phyloP scores from a whole-genome alignment of 1,284 basidiomycete genomes.

The Cryptococcus neoformans region DNA sequence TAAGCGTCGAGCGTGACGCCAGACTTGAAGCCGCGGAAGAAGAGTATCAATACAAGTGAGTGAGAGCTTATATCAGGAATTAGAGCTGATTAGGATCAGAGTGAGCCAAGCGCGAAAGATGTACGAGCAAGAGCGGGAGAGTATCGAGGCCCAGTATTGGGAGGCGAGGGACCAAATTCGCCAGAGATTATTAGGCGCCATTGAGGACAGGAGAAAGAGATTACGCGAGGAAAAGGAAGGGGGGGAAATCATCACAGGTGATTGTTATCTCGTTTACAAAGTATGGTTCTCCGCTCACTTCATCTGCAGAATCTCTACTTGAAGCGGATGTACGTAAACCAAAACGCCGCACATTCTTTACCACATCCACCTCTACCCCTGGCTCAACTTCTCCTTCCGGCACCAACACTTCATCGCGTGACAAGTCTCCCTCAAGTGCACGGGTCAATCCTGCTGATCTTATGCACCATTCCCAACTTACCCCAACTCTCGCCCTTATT shows the following conservation, averaged over 20 bases:
- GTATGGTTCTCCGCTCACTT: background rate
- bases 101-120: constrained; percentile 40
- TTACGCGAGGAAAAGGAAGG: constrained; percentile 55
- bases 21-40: constrained; percentile 49
- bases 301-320: constrained; percentile 35
- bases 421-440: constrained; percentile 8
- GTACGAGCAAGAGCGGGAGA: constrained; percentile 52
- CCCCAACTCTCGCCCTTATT: constrained; percentile 38
- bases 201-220: constrained; percentile 53
- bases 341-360: constrained; percentile 31
- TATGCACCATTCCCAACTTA: constrained; percentile 35
- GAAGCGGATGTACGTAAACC: constrained; percentile 43
- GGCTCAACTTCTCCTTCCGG: background rate
- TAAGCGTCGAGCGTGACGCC: constrained; percentile 52
- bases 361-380: constrained; percentile 13
- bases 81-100: constrained; percentile 13
- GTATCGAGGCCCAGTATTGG: constrained; percentile 53
- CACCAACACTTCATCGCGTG: background rate
- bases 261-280: constrained; percentile 13
- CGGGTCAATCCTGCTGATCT: constrained; percentile 35
- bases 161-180: constrained; percentile 47
- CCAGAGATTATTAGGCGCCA: constrained; percentile 50
- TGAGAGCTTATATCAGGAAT: background rate
- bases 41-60: constrained; percentile 52
- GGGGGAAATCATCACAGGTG: constrained; percentile 52